phyloP scores from a whole-genome alignment of 805 yeast species.

The Torulaspora indica region DNA sequence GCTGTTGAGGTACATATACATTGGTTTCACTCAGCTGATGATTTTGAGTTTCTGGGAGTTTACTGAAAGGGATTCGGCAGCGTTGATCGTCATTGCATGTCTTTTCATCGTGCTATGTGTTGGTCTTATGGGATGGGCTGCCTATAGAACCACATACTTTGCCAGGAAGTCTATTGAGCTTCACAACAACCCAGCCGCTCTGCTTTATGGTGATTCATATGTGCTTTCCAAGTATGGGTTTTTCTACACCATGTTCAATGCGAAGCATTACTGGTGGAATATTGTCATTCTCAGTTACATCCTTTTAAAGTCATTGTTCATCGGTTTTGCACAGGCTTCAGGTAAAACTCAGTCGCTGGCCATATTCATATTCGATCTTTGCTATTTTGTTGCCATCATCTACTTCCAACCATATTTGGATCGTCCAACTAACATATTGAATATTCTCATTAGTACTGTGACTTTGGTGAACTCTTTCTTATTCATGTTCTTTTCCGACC shows the following conservation, averaged over 20 bases:
- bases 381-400: conserved; percentile 60
- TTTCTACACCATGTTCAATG: conserved; percentile 83
- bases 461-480: conserved; percentile 74
- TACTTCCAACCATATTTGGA: conserved; percentile 72
- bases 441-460: conserved; percentile 67
- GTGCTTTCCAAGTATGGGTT: conserved; percentile 79
- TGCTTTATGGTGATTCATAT: conserved; percentile 71
- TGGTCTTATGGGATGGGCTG: conserved; percentile 59
- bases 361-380: conserved; percentile 69
- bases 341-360: conserved; percentile 81
- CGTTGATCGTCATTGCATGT: conserved; percentile 76
- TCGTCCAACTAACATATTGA: conserved; percentile 72
- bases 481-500: conserved; percentile 77
- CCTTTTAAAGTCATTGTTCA: conserved; percentile 63
- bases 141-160: conserved; percentile 55
- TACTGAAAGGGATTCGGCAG: conserved; percentile 75
- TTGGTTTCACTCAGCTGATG: conserved; percentile 79
- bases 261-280: conserved; percentile 81
- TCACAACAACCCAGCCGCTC: conserved; percentile 79
- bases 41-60: conserved; percentile 87
- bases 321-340: conserved; percentile 71
- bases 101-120: conserved; percentile 60
- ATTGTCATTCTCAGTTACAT: conserved; percentile 55
- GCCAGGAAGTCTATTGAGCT: conserved; percentile 57
- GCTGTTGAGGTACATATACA: conserved; percentile 67